Base-by-base conservation (phyloP, 2,329 filamentous ascomycete genomes). In the Parafenestella ontariensis region DNA sequence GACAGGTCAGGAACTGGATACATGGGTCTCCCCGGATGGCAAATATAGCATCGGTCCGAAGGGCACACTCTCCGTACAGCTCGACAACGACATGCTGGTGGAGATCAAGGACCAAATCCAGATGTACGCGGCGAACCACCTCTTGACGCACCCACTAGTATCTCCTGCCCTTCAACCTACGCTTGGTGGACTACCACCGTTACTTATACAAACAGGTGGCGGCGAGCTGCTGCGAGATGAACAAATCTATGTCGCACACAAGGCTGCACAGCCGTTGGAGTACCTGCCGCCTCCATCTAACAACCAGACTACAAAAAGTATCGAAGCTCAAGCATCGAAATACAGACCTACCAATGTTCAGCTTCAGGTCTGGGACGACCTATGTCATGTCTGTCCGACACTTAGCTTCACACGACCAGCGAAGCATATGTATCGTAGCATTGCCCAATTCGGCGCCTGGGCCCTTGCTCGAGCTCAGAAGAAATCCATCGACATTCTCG, bases 341-440 rank as follows among this genome's bases (percentile, higher is more conserved):
- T 96, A 91, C 74, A 86, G 87, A 52, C 91, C 92, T 0, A 99
- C 95, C 0, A 86, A 96, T 65, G 94, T 98, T 0, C 92, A 97
- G 71, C 82, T 99, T 2, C 95, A 98, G 72, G 89, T 98, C 1
- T 98, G 94, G 93, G 94, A 98, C 53, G 90, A 96, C 66, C 80
- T 98, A 2, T 98, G 95, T 68, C 94, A 98, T 71, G 93, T 96
- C 5, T 88, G 89, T 0, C 91, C 94, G 0, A 97, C 93, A 0
- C 82, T 98, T n/a, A 96, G 91, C 66, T 98, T 96, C 73, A 98
- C 94, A 0, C 85, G 89, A n/a, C 95, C 95, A 0, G 95, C 94
- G 41, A 98, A 98, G 74, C 90, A 90, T 77, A 97, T 98, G 92
- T 98, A 92, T 73, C 86, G 94, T 43, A 91, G 91, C 1, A 87